Base-by-base conservation (phyloP, 495 filamentous ascomycete species). In the Neurospora africana region DNA sequence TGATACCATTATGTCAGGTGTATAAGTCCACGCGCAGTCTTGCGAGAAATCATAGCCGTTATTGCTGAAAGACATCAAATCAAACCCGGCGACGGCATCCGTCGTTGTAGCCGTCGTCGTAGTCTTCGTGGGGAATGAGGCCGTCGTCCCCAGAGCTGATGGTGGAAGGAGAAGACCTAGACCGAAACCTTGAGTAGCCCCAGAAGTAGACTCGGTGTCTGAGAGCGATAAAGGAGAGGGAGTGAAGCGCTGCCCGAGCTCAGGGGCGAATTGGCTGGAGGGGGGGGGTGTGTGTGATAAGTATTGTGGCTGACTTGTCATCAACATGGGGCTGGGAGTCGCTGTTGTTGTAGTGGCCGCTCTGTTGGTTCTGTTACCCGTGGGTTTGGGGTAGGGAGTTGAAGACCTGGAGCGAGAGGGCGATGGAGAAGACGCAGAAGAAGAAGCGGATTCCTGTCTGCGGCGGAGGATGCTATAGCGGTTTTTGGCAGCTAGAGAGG, bases 401-500 rank as follows among this genome's bases (percentile, higher is more conserved):
- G 27, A 65, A 4, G 53, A 65, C 15, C 53, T 33, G 15, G 53
- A 65, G 23, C 27, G 15, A 19, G 53, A 65, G 27, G 53, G 19
- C 8, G 53, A 17, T 8, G 27, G 27, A 0, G 27, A 65, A 0
- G 53, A 17, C 9, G 53, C 27, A 35, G 27, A 17, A 35, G 53
- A 53, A 47, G 68, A 69, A 35, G 71, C 61, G 27, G 15, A 15
- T 40, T 74, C 67, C 36, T 75, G 72, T 23, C 71, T 76, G n/a
- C 73, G 76, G 9, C 68, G 75, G 13, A 81, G 73, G 19, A 79
- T 77, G 69, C 77, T 79, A 70, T 77, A 82, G 0, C 81, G 72
- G 73, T 82, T 82, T 73, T 81, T 82, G 27, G 80, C 80, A 10
- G 80, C 73, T 30, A 82, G 73, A 19, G 78, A 76, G 7, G 81